A percentile compares a stretch with the other conserved stretches of the same genome.
phyloP scores from a whole-genome alignment of 2,329 filamentous ascomycete species.

The Cladophialophora bantiana region DNA sequence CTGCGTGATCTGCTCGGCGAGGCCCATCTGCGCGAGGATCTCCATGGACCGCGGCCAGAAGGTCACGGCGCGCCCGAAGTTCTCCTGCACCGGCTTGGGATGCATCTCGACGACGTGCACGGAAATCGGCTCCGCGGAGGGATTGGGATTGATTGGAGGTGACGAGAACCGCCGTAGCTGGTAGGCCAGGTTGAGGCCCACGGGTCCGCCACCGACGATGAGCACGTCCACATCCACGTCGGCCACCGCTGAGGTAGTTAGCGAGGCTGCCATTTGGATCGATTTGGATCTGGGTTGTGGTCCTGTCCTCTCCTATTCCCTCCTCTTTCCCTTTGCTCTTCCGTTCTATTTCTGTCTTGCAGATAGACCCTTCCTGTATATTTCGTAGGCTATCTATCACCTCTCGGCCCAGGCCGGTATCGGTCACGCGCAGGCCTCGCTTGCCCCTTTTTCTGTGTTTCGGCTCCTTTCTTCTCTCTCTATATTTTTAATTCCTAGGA shows the following conservation, averaged over 20 bases:
- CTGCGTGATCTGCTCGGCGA: constrained; percentile 59
- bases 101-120: constrained; percentile 60
- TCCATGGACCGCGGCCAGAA: constrained; percentile 61
- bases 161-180: constrained; percentile 43
- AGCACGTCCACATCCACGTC: constrained; percentile 42
- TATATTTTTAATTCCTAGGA: no score
- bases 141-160: constrained; percentile 17
- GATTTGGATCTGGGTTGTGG: no score
- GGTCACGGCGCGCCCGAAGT: constrained; percentile 63
- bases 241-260: not conserved
- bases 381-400: no score
- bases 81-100: constrained; percentile 57
- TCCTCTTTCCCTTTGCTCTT: not conserved
- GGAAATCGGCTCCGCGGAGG: constrained; percentile 40
- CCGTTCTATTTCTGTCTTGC: no score
- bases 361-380: no score
- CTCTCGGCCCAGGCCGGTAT: no score
- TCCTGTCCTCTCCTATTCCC: not conserved
- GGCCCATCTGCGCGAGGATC: constrained; percentile 60
- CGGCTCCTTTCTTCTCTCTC: no score
- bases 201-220: constrained; percentile 37
- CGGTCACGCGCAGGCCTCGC: no score
- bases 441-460: no score
- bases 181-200: constrained; percentile 36
- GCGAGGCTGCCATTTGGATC: constrained; percentile 9